phyloP scores from a whole-genome alignment of 768 basidiomycete genomes.

The Tubosaeta sp. region DNA sequence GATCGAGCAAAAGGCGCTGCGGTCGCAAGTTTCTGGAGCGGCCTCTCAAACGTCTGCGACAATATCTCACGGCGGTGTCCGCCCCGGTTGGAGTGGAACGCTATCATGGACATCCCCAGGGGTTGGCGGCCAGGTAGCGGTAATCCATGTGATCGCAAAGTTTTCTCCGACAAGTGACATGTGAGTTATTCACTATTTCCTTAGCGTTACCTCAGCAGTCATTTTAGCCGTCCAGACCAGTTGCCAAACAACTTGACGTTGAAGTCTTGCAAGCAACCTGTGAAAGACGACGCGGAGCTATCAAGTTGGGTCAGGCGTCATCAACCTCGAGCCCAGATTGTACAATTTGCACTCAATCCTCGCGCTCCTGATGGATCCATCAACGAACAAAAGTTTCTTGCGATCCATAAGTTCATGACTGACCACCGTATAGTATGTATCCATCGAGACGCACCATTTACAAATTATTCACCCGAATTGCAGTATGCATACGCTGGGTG shows the following conservation, averaged over 20 bases:
- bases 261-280: constrained; percentile 37
- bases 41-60: constrained; percentile 18
- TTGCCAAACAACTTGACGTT: constrained; percentile 51
- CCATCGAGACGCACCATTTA: neutral
- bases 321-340: constrained; percentile 33
- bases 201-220: constrained; percentile 1
- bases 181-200: constrained; percentile 27
- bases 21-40: constrained; percentile 17
- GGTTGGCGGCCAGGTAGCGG: constrained; percentile 34
- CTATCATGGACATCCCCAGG: constrained; percentile 39
- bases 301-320: constrained; percentile 45
- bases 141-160: constrained; percentile 32
- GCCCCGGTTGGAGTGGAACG: constrained; percentile 43
- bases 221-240: constrained; percentile 42
- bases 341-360: constrained; percentile 36
- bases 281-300: constrained; percentile 38
- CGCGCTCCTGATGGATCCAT: constrained; percentile 30
- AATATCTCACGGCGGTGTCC: constrained; percentile 9
- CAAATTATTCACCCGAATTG: constrained; percentile 1
- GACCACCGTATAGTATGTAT: constrained; percentile 44
- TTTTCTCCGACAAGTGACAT: constrained; percentile 22
- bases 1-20: constrained; percentile 41
- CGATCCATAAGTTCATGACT: constrained; percentile 39
- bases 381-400: constrained; percentile 43
- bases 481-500: constrained; percentile 55